Percentiles rank a stretch among this genome's conserved stretches.
These are phyloP conservation scores for Xylaria intraflava DNA, from an alignment of 495 filamentous ascomycete species.

Conservation along the genomic window DNA sequence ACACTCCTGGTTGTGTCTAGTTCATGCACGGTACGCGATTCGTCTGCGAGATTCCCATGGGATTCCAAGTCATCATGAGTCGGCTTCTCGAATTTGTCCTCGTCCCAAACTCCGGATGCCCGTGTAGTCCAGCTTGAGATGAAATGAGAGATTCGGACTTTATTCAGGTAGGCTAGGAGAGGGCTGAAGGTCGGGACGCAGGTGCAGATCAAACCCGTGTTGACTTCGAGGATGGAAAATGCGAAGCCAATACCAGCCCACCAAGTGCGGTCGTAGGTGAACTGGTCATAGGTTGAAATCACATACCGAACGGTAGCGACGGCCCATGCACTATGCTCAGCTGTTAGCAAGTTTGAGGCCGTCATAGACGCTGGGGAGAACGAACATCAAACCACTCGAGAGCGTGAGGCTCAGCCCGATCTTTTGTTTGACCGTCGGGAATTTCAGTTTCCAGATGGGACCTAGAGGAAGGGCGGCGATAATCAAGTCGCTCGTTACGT, in stretches of 20 bases:
- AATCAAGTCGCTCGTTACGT: conserved; percentile 25
- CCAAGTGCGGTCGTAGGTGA: conserved; percentile 27
- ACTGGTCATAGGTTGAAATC: conserved; percentile 27
- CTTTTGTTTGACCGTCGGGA: conserved; percentile 21
- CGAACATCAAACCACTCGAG: conserved; percentile 24
- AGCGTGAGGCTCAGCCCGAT: conserved; percentile 26
- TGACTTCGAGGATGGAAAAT: conserved; percentile 38
- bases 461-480: conserved; percentile 25
- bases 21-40: not conserved
- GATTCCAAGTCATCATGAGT: conserved; percentile 8
- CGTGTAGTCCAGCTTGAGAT: conserved; percentile 15
- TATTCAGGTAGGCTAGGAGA: conserved; percentile 18
- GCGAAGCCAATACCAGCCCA: conserved; percentile 30
- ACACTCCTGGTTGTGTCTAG: not conserved
- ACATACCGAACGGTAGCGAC: conserved; percentile 32
- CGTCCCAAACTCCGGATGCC: conserved; percentile 10
- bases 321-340: conserved; percentile 26
- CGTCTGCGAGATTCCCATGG: not conserved
- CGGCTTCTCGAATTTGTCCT: conserved; percentile 13
- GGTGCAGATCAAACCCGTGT: conserved; percentile 38
- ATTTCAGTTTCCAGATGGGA: conserved; percentile 25
- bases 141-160: conserved; percentile 5
- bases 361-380: not conserved
- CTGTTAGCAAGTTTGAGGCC: not conserved
- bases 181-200: conserved; percentile 31